Conservation (phyloP, 2,329 filamentous ascomycete species). For the Samsoniella hepiali region DNA sequence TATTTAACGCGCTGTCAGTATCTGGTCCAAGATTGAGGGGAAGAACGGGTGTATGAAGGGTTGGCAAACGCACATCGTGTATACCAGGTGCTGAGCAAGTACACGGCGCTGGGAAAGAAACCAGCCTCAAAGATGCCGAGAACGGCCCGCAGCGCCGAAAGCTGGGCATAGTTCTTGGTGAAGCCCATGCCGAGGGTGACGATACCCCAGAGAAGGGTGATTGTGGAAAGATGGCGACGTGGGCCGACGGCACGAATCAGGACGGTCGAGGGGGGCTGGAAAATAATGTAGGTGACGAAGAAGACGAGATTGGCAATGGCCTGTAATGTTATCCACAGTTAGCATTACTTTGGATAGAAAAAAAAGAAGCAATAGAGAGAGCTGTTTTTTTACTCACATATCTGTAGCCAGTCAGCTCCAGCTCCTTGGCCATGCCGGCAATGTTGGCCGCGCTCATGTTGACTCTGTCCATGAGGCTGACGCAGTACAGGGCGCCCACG, state of each 20-base stretch:
- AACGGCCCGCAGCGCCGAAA: constrained; percentile 55
- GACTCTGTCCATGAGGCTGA: constrained; percentile 75
- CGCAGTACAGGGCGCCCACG: constrained; percentile 66
- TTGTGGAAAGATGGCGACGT: constrained; percentile 50
- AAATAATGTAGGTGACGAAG: constrained; percentile 69
- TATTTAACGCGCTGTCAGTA: constrained; percentile 20
- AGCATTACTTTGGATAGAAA: not conserved
- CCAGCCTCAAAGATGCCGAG: constrained; percentile 66
- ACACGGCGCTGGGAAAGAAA: constrained; percentile 69
- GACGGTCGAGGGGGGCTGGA: constrained; percentile 69
- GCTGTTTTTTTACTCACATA: constrained; percentile 35
- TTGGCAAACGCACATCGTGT: constrained; percentile 51
- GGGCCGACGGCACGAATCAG: constrained; percentile 65
- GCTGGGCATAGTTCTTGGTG: constrained; percentile 45
- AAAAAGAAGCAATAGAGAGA: not conserved
- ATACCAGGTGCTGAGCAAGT: constrained; percentile 72
- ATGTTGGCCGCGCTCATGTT: constrained; percentile 72
- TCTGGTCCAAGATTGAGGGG: not conserved
- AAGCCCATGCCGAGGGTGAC: constrained; percentile 67
- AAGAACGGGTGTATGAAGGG: too few relatives aligned
- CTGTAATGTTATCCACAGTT: constrained; percentile 27
- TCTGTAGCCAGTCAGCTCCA: constrained; percentile 44
- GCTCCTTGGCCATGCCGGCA: constrained; percentile 57
- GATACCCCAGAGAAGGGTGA: constrained; percentile 57
- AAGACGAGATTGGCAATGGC: constrained; percentile 70